Base-by-base conservation (phyloP, 2,329 filamentous ascomycete species). In the Bipolaris victoriae region DNA sequence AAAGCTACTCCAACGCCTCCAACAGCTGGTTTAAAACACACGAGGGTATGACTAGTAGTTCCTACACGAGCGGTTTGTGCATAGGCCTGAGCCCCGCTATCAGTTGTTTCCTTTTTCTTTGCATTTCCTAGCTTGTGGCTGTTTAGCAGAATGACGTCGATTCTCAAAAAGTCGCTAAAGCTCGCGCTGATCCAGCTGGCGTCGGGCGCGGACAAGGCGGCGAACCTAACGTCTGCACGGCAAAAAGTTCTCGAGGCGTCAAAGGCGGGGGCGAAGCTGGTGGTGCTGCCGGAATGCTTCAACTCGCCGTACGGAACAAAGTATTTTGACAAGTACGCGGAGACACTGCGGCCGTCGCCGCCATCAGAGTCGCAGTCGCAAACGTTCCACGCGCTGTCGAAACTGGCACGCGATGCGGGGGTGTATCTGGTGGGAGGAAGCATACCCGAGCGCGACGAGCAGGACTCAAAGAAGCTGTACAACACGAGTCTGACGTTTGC, bases 231-330 rank as follows among this genome's bases (percentile, higher is more conserved):
- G 20, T 89, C 89, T 75, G 94, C 95, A 11, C 89, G 90, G 55
- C 82, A 84, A 41, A 93, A 95, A 75, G 92, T 98, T 57, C 84
- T 92, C 61, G 88, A 92, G 76, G 94, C 95, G 5, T 89, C 92
- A 22, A 77, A 81, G 24, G 81, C 53, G 10, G 94, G 94, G 65
- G 92, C 94, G 58, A 87, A 90, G 55, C 87, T 99, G 58, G 88
- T 98, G 64, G 92, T 98, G 33, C 86, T 99, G 16, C 95, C 95
- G 35, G 95, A 99, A 81, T 99, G 95, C 83, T 99, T 99, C 87
- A 99, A 99, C 82, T 96, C 91, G 40, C 95, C 95, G 7, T 99
- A 99, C 78, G 95, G 95, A 65, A 92, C 88, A 65, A 84, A 92
- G 72, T 93, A 89, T 82, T 99, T 99, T 79, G 89, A 93, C 52